Evolutionary conservation across 1,284 basidiomycete genomes (phyloP), one percentile per base, ranked within the genome.

Genomic region (Leccinum subspadiceum): DNA sequence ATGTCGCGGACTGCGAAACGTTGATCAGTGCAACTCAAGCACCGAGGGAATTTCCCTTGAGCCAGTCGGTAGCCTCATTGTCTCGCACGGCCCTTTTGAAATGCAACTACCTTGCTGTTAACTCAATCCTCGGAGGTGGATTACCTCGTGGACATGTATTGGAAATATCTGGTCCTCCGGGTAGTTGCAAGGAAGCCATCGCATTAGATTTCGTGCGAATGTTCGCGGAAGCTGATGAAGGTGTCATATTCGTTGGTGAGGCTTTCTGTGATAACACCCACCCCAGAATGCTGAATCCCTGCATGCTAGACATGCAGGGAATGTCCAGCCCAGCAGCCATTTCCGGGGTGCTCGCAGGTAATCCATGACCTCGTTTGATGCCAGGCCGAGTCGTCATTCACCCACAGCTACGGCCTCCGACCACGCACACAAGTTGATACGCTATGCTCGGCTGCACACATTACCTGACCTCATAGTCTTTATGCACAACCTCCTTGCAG

Each of bases 151-250:
- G 87, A 9, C 78, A 81, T 62, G 78, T 90, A 61, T 75, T 91
- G 37, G 89, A 91, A 73, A 75, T 91, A 66, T 88, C 86, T 51
- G 89, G 89, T 1, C 86, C 89, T 39, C 89, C 89, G 1, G 89
- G 89, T 48, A 81, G 81, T 53, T 79, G 81, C 10, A 90, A 88
- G 66, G 86, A 87, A 61, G 66, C 66, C 2, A 65, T 89, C 3
- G 80, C 81, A 3, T 69, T 81, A 9, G 77, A 79, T 57, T 77
- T 88, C 54, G 77, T 81, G 15, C 69, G 72, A 41, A 77, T 72
- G 5, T 84, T 85, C 60, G 72, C 82, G 4, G 71, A 79, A 59
- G 68, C 72, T 9, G 75, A 75, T 0, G 77, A 84, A 51, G 77
- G 79, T 35, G 79, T 86, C 9, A 70, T 91, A 22, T 85, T 90